Base-by-base conservation (phyloP, 2,329 filamentous ascomycete genomes). In the Ceratocystis ficicola region DNA sequence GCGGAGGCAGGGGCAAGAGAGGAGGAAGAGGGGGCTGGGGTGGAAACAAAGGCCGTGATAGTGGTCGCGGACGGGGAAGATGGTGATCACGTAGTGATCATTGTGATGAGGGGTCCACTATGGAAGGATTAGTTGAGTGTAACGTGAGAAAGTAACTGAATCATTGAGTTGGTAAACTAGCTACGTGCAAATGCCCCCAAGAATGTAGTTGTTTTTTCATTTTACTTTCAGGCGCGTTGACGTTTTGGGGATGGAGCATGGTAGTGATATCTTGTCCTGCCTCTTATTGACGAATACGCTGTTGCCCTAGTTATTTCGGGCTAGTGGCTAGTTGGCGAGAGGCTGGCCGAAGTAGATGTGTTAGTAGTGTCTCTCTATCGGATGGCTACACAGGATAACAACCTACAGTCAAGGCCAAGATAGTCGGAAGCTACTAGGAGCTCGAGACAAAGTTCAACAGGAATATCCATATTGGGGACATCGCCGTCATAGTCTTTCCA, bases 401-500 rank as follows among this genome's bases (percentile, higher is more conserved):
- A 55, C 81, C 79, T 67, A 68, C 44, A 20, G 46, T 68, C 86
- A 73, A 92, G 76, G 71, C 86, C 85, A 69, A 92, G 77, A 73
- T 84, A 93, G 76, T 92, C 88, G 30, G 88, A 87, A 15, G 88
- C 89, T 77, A 88, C 86, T 69, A 93, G 76, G 68, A 93, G 75
- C 76, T 92, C 88, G 55, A 93, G 79, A 71, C 88, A 91, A 62
- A 92, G 77, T 76, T 92, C 88, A 36, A 88, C 83, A 12, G 88
- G 88, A 67, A 92, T 86, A 17, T 91, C 87, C 85, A 91, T 87
- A 72, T 93, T 89, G 3, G 86, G 85, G 22, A 91, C 87, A 71
- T 90, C 85, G 70, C 86, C 85, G 70, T 90, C 82, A 63, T 81
- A 81, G 75, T 89, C 81, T 71, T 86, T 86, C 75, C 90, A 86